phyloP scores from a whole-genome alignment of 1,139 yeast genomes.

The Tardiomyces depauwii region DNA sequence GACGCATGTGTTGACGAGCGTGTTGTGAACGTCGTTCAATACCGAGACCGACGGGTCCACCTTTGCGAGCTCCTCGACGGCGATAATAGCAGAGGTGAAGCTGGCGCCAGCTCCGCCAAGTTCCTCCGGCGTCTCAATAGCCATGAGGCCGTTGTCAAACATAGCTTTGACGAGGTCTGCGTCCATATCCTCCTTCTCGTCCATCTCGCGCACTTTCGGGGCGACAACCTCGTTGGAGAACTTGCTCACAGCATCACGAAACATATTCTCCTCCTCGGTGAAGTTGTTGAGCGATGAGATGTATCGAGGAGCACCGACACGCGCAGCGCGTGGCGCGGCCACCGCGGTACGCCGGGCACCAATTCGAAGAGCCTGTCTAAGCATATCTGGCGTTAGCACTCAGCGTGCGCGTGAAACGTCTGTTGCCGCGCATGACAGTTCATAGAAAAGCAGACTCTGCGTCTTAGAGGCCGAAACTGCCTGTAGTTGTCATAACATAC shows the following conservation, averaged over 20 bases:
- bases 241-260: conserved; percentile 28
- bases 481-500: too few relatives aligned
- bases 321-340: background rate
- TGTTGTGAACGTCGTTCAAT: conserved; percentile 35
- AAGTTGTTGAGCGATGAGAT: conserved; percentile 6
- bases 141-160: conserved; percentile 35
- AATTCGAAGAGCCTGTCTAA: background rate
- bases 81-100: conserved; percentile 34
- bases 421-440: too few relatives aligned
- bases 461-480: too few relatives aligned
- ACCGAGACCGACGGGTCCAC: conserved; percentile 34
- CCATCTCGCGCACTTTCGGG: conserved; percentile 33
- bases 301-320: background rate
- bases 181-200: conserved; percentile 33
- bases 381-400: background rate
- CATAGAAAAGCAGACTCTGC: too few relatives aligned
- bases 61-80: conserved; percentile 34
- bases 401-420: too few relatives aligned
- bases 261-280: conserved; percentile 32
- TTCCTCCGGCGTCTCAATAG: conserved; percentile 34
- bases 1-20: conserved; percentile 32
- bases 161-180: conserved; percentile 24
- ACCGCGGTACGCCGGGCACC: background rate
- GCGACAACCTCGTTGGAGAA: conserved; percentile 31
- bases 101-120: conserved; percentile 36